Evolutionary conservation across 805 yeast genomes (phyloP).

Genomic region (Ogataea nonfermentans): DNA sequence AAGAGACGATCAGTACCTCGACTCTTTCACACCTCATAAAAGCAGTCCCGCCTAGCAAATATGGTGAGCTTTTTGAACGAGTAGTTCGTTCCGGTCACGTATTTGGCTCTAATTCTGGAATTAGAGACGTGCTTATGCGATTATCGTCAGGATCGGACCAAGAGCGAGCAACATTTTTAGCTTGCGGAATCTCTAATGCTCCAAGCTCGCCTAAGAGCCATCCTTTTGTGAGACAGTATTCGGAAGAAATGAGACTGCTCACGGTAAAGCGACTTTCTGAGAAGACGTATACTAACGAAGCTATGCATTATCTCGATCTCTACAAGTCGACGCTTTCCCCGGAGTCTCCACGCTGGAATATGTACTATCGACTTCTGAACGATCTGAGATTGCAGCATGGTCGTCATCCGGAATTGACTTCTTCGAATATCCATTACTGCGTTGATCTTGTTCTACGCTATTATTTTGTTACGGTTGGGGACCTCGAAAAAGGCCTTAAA

Average conservation of each 20-base stretch:
- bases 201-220: background rate
- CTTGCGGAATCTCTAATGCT: constrained; percentile 8
- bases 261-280: constrained; percentile 21
- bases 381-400: constrained; percentile 12
- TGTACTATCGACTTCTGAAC: constrained; percentile 10
- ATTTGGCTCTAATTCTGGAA: constrained; percentile 4
- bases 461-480: constrained; percentile 10
- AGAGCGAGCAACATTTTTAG: constrained; percentile 9
- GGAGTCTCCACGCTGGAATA: background rate
- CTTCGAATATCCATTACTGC: constrained; percentile 5
- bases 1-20: background rate
- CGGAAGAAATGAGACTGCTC: constrained; percentile 18
- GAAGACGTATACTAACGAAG: constrained; percentile 14
- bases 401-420: constrained; percentile 9
- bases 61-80: constrained; percentile 7
- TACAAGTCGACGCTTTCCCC: constrained; percentile 8
- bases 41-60: background rate
- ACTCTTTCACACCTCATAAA: constrained; percentile 7
- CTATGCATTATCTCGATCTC: constrained; percentile 15
- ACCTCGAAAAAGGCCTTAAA: constrained; percentile 17
- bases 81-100: constrained; percentile 9
- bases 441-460: constrained; percentile 14
- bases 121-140: constrained; percentile 9
- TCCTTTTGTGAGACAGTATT: constrained; percentile 10
- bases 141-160: constrained; percentile 15